These are phyloP conservation scores for Boletus insuetus DNA, from an alignment of 768 basidiomycete species.

Conservation along the genomic window DNA sequence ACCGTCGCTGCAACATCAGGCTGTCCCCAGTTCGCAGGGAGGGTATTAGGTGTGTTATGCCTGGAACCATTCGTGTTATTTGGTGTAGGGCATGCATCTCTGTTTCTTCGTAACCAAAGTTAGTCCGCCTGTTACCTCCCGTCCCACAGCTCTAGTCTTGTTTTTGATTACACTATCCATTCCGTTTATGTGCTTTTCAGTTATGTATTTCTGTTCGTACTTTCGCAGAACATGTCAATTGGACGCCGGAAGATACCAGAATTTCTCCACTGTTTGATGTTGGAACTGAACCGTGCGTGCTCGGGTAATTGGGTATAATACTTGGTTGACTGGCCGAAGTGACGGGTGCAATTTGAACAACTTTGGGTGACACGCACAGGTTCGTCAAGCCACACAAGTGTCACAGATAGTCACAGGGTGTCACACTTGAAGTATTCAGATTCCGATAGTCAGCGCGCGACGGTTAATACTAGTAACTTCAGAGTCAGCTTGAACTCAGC, in stretches of 20 bases:
- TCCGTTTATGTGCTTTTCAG: slow-evolving; percentile 39
- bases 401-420: too few species aligned
- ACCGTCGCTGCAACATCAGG: slow-evolving; percentile 54
- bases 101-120: slow-evolving; percentile 6
- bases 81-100: slow-evolving; percentile 13
- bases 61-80: slow-evolving; percentile 10
- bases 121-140: slow-evolving; percentile 13
- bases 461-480: too few species aligned
- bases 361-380: too few species aligned
- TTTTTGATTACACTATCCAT: slow-evolving; percentile 35
- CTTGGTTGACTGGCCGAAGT: too few species aligned
- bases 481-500: too few species aligned
- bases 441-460: too few species aligned
- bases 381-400: too few species aligned
- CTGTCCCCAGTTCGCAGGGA: slow-evolving; percentile 49
- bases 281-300: too few species aligned
- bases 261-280: not conserved
- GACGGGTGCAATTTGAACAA: too few species aligned
- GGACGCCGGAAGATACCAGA: slow-evolving; percentile 2
- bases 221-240: slow-evolving; percentile 19
- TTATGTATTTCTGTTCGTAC: slow-evolving; percentile 36
- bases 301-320: too few species aligned
- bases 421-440: too few species aligned
- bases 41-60: slow-evolving; percentile 41
- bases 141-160: slow-evolving; percentile 24